Evolutionary conservation across 2,329 filamentous ascomycete genomes (phyloP).

Genomic region (Orbilia javanica): DNA sequence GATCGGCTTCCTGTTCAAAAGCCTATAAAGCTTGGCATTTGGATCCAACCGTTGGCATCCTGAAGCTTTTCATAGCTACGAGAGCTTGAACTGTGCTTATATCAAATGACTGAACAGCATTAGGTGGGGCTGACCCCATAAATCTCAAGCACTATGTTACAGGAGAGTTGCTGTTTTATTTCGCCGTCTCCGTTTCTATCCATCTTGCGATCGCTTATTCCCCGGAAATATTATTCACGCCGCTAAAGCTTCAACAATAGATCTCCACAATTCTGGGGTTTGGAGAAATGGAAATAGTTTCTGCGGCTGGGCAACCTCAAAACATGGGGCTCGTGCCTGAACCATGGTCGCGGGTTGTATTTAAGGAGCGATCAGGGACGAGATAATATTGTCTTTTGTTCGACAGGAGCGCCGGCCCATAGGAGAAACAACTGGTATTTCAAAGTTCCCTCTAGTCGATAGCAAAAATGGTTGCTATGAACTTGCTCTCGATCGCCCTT

Average conservation of each 20-base stretch:
- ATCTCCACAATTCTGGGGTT: conserved; percentile 5
- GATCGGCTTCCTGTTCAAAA: background rate
- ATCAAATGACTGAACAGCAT: background rate
- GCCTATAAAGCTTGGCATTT: conserved; percentile 28
- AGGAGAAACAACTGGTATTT: conserved; percentile 2
- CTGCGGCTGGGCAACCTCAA: conserved; percentile 40
- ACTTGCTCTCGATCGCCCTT: conserved; percentile 30
- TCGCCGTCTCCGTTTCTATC: conserved; percentile 24
- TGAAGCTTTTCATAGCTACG: background rate
- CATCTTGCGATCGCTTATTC: background rate
- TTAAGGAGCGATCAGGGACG: conserved; percentile 17
- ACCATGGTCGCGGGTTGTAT: conserved; percentile 23
- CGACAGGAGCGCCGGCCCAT: conserved; percentile 21
- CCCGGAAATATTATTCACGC: conserved; percentile 25
- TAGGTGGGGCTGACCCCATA: conserved; percentile 5
- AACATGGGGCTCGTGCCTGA: background rate
- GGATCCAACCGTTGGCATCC: conserved; percentile 33
- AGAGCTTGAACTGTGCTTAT: background rate
- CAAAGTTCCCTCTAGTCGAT: background rate
- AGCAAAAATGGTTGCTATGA: conserved; percentile 30
- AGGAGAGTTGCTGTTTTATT: conserved; percentile 12
- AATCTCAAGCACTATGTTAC: background rate
- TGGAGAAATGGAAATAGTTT: conserved; percentile 45
- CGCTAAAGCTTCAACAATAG: background rate
- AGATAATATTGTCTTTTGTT: background rate